Evolutionary conservation across 78 protist species (phyloP).

Genomic region (Dictyostelium intermedium): DNA sequence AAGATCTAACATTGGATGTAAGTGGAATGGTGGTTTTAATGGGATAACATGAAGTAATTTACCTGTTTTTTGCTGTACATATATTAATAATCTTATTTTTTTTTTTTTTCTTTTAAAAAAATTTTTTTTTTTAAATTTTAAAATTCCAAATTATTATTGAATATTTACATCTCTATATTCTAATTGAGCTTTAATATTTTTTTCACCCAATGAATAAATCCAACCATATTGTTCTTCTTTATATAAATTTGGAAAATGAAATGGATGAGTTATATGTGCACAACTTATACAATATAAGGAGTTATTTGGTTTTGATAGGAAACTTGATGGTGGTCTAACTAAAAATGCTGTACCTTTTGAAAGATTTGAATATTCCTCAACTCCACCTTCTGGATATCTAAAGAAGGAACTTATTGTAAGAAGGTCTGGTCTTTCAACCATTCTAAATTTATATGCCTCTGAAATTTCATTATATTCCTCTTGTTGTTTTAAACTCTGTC

Average conservation of each 20-base stretch:
- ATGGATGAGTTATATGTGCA: constrained; percentile 73
- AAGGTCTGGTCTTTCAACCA: constrained; percentile 27
- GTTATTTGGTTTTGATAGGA: constrained; percentile 16
- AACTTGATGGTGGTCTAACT: constrained; percentile 18
- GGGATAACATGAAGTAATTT: constrained; percentile 25
- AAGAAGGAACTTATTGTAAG: constrained; percentile 37
- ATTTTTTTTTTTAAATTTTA: neutral
- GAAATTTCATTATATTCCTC: neutral
- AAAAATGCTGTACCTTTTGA: constrained; percentile 51
- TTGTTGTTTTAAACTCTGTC: neutral
- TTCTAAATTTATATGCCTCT: neutral
- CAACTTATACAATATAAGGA: constrained; percentile 52
- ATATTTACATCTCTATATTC: constrained; percentile 60
- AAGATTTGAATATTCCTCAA: constrained; percentile 31
- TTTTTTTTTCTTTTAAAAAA: neutral
- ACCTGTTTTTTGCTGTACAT: constrained; percentile 26
- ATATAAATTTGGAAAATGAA: constrained; percentile 52
- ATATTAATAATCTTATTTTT: no score
- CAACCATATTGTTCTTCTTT: constrained; percentile 49
- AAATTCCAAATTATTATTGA: no score
- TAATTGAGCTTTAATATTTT: constrained; percentile 48
- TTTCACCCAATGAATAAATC: constrained; percentile 52
- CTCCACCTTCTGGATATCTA: constrained; percentile 62
- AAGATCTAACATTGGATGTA: constrained; percentile 46
- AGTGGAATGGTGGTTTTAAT: constrained; percentile 42